phyloP scores from a whole-genome alignment of 2,329 filamentous ascomycete genomes.

The Colletotrichum shisoi region DNA sequence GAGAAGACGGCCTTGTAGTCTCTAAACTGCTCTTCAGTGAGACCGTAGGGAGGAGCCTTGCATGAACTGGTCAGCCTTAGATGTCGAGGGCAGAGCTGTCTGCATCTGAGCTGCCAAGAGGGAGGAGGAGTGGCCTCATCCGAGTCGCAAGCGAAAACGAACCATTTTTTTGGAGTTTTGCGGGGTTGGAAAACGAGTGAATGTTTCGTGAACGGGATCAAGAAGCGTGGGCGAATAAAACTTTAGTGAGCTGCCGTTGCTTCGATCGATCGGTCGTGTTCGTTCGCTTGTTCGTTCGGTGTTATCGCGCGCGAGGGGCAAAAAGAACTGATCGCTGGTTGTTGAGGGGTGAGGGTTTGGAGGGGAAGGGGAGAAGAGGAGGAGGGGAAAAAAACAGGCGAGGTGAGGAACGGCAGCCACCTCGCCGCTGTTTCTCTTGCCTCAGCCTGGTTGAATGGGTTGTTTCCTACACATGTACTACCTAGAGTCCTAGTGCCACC shows the following conservation, averaged over 20 bases:
- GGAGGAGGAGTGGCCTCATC: conserved; percentile 8
- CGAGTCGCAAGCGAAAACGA: conserved; percentile 14
- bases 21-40: conserved; percentile 38
- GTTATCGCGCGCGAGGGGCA: conserved; percentile 5
- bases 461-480: background rate
- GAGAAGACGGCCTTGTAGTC: conserved; percentile 40
- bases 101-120: conserved; percentile 7
- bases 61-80: conserved; percentile 10
- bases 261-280: conserved; percentile 7
- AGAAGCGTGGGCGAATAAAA: background rate
- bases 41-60: conserved; percentile 34
- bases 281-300: background rate
- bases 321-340: conserved; percentile 6
- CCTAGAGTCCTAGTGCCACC: conserved; percentile 15
- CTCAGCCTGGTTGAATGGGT: conserved; percentile 33
- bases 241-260: background rate
- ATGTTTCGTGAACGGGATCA: conserved; percentile 5
- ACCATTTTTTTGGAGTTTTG: conserved; percentile 36
- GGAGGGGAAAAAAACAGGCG: conserved; percentile 20
- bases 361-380: conserved; percentile 3
- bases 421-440: conserved; percentile 21
- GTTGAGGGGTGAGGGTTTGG: conserved; percentile 4
- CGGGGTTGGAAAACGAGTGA: conserved; percentile 2
- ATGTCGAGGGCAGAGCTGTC: conserved; percentile 9
- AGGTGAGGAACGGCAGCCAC: conserved; percentile 20